Conservation (phyloP, 805 yeast genomes). For the Debaryomyces tyrocola region DNA sequence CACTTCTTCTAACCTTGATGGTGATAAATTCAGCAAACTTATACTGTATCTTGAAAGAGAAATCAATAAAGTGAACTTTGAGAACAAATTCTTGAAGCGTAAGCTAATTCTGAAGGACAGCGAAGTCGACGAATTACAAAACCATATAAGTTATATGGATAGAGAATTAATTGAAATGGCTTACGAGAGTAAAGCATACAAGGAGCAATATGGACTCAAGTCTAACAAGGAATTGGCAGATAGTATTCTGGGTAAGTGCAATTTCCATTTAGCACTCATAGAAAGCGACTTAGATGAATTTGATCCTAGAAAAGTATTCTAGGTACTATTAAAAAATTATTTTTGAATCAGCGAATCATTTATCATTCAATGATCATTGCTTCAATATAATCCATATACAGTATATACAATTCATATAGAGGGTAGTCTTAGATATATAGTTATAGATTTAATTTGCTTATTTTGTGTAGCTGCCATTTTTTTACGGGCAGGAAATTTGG, state of each 20-base stretch:
- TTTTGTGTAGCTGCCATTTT: too few relatives aligned
- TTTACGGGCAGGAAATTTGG: too few relatives aligned
- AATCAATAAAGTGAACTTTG: conserved; percentile 28
- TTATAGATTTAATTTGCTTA: background rate
- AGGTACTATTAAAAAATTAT: background rate
- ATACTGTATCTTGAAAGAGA: conserved; percentile 33
- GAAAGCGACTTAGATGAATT: conserved; percentile 13
- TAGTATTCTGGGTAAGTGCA: conserved; percentile 7
- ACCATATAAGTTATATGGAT: conserved; percentile 24
- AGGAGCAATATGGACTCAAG: background rate
- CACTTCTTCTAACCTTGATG: background rate
- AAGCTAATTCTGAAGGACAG: conserved; percentile 15
- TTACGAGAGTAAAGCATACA: conserved; percentile 2
- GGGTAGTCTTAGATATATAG: background rate
- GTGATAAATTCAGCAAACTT: conserved; percentile 22
- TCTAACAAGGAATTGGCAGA: background rate
- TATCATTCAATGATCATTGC: too few relatives aligned
- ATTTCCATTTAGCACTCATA: conserved; percentile 6
- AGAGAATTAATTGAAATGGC: conserved; percentile 14
- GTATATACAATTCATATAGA: too few relatives aligned
- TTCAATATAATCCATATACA: too few relatives aligned
- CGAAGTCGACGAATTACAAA: conserved; percentile 21
- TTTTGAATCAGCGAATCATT: too few relatives aligned
- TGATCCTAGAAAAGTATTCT: conserved; percentile 14
- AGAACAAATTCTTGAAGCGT: conserved; percentile 31